Evolutionary conservation across 305 asterid species (phyloP).

Genomic region (Fraxinus baroniana): DNA sequence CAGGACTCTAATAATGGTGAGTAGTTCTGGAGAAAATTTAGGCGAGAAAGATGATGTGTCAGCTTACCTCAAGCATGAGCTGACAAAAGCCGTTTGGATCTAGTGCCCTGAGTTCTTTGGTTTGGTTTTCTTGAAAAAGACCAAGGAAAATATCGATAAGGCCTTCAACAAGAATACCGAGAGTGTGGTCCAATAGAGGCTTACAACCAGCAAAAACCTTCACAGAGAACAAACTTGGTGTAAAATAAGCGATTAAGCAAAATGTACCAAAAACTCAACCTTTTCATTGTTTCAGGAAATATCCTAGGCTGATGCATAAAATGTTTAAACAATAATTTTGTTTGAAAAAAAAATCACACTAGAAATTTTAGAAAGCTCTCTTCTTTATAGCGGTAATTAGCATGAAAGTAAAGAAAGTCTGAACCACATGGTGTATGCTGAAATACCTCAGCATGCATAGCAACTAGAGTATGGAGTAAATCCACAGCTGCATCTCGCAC

Average conservation of each 20-base stretch:
- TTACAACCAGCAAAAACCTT: slow-evolving; percentile 97
- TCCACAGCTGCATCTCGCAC: slow-evolving; percentile 96
- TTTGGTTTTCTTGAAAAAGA: slow-evolving; percentile 69
- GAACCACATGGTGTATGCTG: slow-evolving; percentile 7
- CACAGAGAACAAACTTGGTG: slow-evolving; percentile 20
- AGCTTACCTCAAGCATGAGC: slow-evolving; percentile 91
- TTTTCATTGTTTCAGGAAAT: neutral
- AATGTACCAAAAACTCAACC: slow-evolving; percentile 5
- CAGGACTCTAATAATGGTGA: neutral
- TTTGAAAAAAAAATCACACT: neutral
- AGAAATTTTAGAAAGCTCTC: neutral
- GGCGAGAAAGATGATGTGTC: neutral
- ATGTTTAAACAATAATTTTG: neutral
- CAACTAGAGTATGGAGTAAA: slow-evolving; percentile 84
- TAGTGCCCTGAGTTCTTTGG: slow-evolving; percentile 66
- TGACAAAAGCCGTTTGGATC: slow-evolving; percentile 94
- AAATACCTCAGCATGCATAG: slow-evolving; percentile 97
- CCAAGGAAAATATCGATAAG: slow-evolving; percentile 82
- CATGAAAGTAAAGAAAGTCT: slow-evolving; percentile 8
- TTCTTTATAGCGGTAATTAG: slow-evolving; percentile 12
- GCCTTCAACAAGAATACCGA: slow-evolving; percentile 96
- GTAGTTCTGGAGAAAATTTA: slow-evolving; percentile 13
- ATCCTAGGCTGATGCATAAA: slow-evolving; percentile 10
- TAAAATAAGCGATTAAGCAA: slow-evolving; percentile 10
- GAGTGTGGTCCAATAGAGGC: slow-evolving; percentile 86